Percentiles rank a stretch among this genome's conserved stretches.
These are phyloP conservation scores for Xylaria digitata DNA, from an alignment of 2,329 filamentous ascomycete genomes.

Conservation along the genomic window DNA sequence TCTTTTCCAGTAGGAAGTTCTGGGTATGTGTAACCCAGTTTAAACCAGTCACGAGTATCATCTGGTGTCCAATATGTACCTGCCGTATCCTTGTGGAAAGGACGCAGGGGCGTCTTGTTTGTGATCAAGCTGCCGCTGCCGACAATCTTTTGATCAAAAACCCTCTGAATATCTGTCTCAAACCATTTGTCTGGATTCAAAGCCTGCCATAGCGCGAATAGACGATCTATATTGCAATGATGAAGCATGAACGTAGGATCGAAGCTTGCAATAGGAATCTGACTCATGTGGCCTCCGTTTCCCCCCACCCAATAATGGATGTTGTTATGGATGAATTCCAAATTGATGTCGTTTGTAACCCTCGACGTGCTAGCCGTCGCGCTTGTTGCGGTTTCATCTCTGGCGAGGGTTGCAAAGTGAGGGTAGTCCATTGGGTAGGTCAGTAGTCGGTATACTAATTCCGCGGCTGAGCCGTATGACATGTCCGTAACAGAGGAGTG, in stretches of 20 bases:
- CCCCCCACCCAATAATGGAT: conserved; percentile 52
- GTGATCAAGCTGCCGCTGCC: conserved; percentile 36
- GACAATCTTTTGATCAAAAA: conserved; percentile 37
- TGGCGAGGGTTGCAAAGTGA: conserved; percentile 38
- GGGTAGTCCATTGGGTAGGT: conserved; percentile 37
- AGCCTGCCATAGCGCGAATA: conserved; percentile 36
- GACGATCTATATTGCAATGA: conserved; percentile 56
- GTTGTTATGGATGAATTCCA: conserved; percentile 56
- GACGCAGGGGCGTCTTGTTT: conserved; percentile 35
- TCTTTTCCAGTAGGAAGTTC: conserved; percentile 32
- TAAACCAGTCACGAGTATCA: conserved; percentile 30
- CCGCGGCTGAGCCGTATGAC: conserved; percentile 32
- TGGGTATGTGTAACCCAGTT: conserved; percentile 37
- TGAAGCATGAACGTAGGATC: conserved; percentile 74
- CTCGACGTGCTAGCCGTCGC: conserved; percentile 25
- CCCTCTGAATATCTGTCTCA: conserved; percentile 33
- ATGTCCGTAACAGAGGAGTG: conserved; percentile 26
- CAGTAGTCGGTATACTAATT: conserved; percentile 36
- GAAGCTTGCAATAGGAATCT: conserved; percentile 67
- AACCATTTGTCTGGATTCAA: conserved; percentile 37
- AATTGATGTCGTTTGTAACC: conserved; percentile 40
- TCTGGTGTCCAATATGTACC: conserved; percentile 36
- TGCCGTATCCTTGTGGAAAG: conserved; percentile 34
- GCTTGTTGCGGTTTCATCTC: conserved; percentile 23
- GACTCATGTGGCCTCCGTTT: conserved; percentile 63